Evolutionary conservation across 345 rosid species (phyloP).

Genomic region (Populus euphratica): DNA sequence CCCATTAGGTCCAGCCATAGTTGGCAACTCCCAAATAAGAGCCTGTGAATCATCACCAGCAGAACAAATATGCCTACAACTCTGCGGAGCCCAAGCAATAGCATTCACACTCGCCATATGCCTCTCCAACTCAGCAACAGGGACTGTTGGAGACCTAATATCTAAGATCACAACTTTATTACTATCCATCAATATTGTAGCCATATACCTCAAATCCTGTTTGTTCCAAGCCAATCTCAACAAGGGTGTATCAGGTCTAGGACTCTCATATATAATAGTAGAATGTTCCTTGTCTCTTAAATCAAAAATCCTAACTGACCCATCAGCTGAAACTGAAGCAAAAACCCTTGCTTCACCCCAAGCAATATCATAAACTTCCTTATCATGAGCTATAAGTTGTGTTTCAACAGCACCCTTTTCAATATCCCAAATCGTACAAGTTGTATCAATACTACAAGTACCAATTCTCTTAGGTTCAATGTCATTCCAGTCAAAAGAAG

Average conservation of each 20-base stretch:
- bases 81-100: constrained; percentile 83
- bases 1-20: constrained; percentile 89
- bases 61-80: constrained; percentile 72
- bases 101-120: constrained; percentile 69
- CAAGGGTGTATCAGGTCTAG: constrained; percentile 69
- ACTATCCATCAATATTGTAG: constrained; percentile 77
- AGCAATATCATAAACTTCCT: constrained; percentile 77
- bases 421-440: constrained; percentile 94
- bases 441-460: constrained; percentile 86
- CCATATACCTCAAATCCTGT: constrained; percentile 76
- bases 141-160: constrained; percentile 63
- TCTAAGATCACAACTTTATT: constrained; percentile 74
- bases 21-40: constrained; percentile 87
- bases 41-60: constrained; percentile 86
- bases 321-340: constrained; percentile 76
- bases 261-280: constrained; percentile 72
- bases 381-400: constrained; percentile 81
- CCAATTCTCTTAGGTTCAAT: constrained; percentile 87
- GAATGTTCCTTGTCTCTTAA: constrained; percentile 77
- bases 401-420: constrained; percentile 78
- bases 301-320: constrained; percentile 72
- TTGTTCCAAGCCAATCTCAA: constrained; percentile 81
- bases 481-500: constrained; percentile 97
- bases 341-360: constrained; percentile 84
- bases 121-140: constrained; percentile 75